phyloP scores from a whole-genome alignment of 2,329 filamentous ascomycete genomes.

The Apiospora sp. region DNA sequence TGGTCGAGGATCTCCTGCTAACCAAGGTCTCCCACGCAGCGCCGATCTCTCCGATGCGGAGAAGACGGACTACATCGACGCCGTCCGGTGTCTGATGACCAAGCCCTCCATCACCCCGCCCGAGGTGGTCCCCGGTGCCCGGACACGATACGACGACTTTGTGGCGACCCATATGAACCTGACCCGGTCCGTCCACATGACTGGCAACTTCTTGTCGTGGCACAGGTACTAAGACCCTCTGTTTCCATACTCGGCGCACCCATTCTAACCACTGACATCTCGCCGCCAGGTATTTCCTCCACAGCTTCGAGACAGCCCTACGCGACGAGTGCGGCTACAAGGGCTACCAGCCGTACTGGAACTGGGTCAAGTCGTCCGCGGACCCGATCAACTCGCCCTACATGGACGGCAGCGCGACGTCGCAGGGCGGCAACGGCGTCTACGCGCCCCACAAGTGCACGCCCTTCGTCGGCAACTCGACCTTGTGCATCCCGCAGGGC shows the following conservation, averaged over 20 bases:
- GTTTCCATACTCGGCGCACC: no score
- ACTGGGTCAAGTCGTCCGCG: slow-evolving; percentile 44
- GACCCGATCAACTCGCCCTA: slow-evolving; percentile 42
- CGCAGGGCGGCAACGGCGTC: slow-evolving; percentile 43
- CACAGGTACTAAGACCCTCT: slow-evolving; percentile 19
- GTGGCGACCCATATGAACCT: slow-evolving; percentile 23
- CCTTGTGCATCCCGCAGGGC: slow-evolving; percentile 28
- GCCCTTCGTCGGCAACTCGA: slow-evolving; percentile 31
- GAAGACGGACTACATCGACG: slow-evolving; percentile 28
- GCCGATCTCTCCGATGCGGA: slow-evolving; percentile 28
- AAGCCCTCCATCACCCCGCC: slow-evolving; percentile 22
- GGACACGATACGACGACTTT: slow-evolving; percentile 20
- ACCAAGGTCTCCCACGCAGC: background rate
- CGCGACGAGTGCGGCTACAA: slow-evolving; percentile 39
- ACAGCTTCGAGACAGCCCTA: slow-evolving; percentile 20
- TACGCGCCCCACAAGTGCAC: slow-evolving; percentile 32
- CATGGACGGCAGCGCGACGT: slow-evolving; percentile 48
- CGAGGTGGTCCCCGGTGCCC: slow-evolving; percentile 23
- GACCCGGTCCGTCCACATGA: slow-evolving; percentile 8
- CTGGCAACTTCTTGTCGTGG: slow-evolving; percentile 21
- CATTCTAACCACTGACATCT: background rate
- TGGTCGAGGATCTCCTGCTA: no score
- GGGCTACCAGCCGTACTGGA: slow-evolving; percentile 51
- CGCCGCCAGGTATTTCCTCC: background rate
- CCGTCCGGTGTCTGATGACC: slow-evolving; percentile 24